Evolutionary conservation across 2,329 filamentous ascomycete genomes (phyloP).

Genomic region (Aureobasidium sp.): DNA sequence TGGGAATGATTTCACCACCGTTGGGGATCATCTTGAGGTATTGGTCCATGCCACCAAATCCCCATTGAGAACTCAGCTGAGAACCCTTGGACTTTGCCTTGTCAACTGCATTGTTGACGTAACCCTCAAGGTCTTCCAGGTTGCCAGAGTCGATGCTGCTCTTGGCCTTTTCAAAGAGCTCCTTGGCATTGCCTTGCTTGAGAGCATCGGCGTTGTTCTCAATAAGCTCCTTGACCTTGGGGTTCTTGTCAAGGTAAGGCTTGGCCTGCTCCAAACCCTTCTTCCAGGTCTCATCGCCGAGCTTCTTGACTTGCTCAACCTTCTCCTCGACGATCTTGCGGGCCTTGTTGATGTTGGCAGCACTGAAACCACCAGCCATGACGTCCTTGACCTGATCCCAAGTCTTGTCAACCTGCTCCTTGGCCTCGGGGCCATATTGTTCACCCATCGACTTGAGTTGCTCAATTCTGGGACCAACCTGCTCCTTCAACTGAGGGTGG

Average conservation of each 20-base stretch:
- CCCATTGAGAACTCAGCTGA: background rate
- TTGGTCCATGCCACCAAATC: conserved; percentile 45
- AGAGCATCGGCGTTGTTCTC: conserved; percentile 63
- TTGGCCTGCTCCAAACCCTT: conserved; percentile 65
- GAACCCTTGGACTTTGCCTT: conserved; percentile 51
- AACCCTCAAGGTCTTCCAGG: conserved; percentile 52
- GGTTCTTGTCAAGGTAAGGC: conserved; percentile 68
- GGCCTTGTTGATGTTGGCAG: conserved; percentile 48
- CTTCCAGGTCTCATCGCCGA: conserved; percentile 66
- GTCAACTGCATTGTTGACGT: conserved; percentile 52
- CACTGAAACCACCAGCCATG: conserved; percentile 53
- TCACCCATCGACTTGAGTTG: conserved; percentile 64
- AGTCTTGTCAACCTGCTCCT: conserved; percentile 67
- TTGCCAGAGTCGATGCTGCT: conserved; percentile 56
- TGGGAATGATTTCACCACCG: conserved; percentile 57
- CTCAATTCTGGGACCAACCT: conserved; percentile 60
- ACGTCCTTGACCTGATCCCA: conserved; percentile 61
- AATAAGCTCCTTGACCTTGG: conserved; percentile 64
- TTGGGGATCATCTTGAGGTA: conserved; percentile 61
- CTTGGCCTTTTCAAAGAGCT: conserved; percentile 58
- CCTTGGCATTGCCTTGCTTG: conserved; percentile 58
- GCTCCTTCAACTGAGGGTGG: conserved; percentile 66
- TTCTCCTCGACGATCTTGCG: conserved; percentile 63
- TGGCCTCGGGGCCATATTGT: conserved; percentile 65
- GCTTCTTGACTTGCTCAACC: conserved; percentile 53